These are phyloP conservation scores for Omphalotus olearius DNA, from an alignment of 1,284 basidiomycete genomes.

Conservation along the genomic window DNA sequence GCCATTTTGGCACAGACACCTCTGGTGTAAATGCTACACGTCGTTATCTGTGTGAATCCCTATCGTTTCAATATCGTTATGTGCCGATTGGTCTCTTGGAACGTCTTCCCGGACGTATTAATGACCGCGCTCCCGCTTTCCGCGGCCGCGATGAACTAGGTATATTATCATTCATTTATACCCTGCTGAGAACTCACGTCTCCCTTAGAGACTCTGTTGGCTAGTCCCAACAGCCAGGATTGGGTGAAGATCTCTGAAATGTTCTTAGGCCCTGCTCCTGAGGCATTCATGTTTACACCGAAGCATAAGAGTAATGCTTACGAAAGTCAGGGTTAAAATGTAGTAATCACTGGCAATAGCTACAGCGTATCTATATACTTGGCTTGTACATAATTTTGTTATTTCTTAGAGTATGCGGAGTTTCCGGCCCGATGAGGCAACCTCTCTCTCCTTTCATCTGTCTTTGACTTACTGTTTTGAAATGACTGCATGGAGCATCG, in stretches of 20 bases:
- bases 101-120: slow-evolving; percentile 75
- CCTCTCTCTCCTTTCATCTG: too few relatives aligned
- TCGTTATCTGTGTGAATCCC: slow-evolving; percentile 90
- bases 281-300: slow-evolving; percentile 43
- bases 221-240: slow-evolving; percentile 79
- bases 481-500: not conserved
- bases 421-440: too few relatives aligned
- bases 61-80: slow-evolving; percentile 95
- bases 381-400: too few relatives aligned
- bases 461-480: too few relatives aligned
- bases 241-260: slow-evolving; percentile 97
- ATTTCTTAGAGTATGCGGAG: too few relatives aligned
- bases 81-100: slow-evolving; percentile 94
- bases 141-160: slow-evolving; percentile 84
- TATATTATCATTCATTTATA: slow-evolving; percentile 19
- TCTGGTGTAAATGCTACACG: slow-evolving; percentile 90
- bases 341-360: too few relatives aligned
- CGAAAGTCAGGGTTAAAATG: slow-evolving; percentile 36
- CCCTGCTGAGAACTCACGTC: not conserved
- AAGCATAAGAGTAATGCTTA: slow-evolving; percentile 52
- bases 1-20: slow-evolving; percentile 90
- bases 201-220: slow-evolving; percentile 72
- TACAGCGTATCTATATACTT: too few relatives aligned
- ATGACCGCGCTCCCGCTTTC: slow-evolving; percentile 88
- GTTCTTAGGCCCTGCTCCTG: slow-evolving; percentile 62